Base-by-base conservation (phyloP, 169 alveolate species). In the Plasmodium fragile region DNA sequence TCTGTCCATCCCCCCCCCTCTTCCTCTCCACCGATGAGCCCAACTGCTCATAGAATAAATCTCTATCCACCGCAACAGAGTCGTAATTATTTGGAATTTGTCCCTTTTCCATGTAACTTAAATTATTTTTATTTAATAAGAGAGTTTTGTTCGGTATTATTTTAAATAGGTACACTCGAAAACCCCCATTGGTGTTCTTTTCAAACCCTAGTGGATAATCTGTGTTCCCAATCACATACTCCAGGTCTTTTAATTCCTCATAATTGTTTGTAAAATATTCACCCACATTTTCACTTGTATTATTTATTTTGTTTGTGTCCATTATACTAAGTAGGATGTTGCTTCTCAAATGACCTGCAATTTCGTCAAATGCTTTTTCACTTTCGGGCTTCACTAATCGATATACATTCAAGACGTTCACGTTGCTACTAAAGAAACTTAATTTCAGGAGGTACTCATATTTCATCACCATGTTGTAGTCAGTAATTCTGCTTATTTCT, bases 121-220 rank as follows among this genome's bases (percentile, higher is more conserved):
- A 41, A 78, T 89, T 89, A 25, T 13, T 78, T 78, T 89, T 72
- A 78, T 78, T 89, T 89, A 89, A 78, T 89, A 89, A 53, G 16
- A 89, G 55, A 6, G 94, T 89, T 22, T 72, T 89, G 28, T 32
- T 89, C 1, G 94, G 94, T 59, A 89, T 77, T 18, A 89, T 25
- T 70, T 89, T 89, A 78, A 89, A 89, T 65, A 89, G 52, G 71
- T 77, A 89, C 6, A 89, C 81, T 28, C 69, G 81, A 65, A 89
- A 89, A 39, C 22, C 81, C 13, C 89, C 94, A 77, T 77, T 89
- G 8, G 77, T 65, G 71, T 89, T 89, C 28, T 89, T 52, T 65
- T 89, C 90, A 78, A 78, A 89, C n/a, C 94, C 94, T 59, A 78
- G 36, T 39, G 94, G 94, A 25, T 89, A 89, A 78, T 89, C 49